phyloP scores from a whole-genome alignment of 116 monocot species.

The Iris pallida region DNA sequence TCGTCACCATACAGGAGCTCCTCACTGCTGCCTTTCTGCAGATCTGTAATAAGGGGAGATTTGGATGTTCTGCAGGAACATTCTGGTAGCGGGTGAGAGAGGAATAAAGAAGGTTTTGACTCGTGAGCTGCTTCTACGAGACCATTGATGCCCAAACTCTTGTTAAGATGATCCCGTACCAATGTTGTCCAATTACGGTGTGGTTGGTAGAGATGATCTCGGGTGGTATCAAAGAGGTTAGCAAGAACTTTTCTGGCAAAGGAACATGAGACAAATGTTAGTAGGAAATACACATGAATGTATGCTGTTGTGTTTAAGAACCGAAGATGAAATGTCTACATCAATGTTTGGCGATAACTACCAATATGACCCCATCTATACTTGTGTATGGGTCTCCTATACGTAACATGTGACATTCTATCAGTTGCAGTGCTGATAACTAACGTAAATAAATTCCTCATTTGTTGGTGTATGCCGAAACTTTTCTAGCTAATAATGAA shows the following conservation, averaged over 20 bases:
- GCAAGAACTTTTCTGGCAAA: conserved; percentile 50
- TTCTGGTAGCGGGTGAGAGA: conserved; percentile 92
- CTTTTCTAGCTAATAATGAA: no score
- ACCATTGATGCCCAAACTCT: conserved; percentile 59
- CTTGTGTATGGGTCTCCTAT: no score
- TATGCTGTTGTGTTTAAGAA: no score
- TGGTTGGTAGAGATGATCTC: conserved; percentile 68
- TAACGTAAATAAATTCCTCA: no score
- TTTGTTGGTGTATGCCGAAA: no score
- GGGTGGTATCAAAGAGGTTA: conserved; percentile 39
- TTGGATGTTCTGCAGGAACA: conserved; percentile 68
- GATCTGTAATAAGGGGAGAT: not conserved
- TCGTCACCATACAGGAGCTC: conserved; percentile 12
- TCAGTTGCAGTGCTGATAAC: no score
- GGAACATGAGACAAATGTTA: not conserved
- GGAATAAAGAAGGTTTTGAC: conserved; percentile 60
- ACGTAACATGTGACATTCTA: no score
- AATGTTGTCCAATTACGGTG: conserved; percentile 63
- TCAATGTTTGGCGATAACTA: no score
- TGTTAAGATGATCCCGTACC: conserved; percentile 69
- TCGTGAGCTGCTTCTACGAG: conserved; percentile 25
- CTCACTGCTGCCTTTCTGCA: conserved; percentile 1
- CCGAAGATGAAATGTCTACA: no score
- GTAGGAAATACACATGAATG: no score
- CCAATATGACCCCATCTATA: no score